phyloP scores from a whole-genome alignment of 129 eudicot genomes.

The Centella asiatica region DNA sequence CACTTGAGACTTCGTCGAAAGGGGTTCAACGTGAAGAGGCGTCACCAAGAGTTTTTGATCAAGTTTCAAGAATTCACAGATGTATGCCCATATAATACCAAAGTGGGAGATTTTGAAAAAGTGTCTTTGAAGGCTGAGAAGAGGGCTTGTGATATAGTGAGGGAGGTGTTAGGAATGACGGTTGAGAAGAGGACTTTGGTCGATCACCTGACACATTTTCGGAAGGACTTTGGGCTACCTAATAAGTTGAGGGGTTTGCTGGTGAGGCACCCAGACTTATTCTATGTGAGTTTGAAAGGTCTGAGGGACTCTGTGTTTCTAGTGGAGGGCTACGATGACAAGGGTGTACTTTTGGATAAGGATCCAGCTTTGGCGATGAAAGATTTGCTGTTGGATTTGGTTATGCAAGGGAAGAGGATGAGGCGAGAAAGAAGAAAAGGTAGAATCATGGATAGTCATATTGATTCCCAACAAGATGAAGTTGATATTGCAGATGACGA shows the following conservation, averaged over 20 bases:
- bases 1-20: slow-evolving; percentile 73
- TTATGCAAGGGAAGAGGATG: slow-evolving; percentile 32
- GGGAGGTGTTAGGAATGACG: slow-evolving; percentile 82
- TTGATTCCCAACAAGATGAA: slow-evolving; percentile 15
- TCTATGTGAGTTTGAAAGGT: slow-evolving; percentile 82
- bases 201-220: slow-evolving; percentile 86
- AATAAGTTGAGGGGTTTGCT: slow-evolving; percentile 77
- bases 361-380: slow-evolving; percentile 42
- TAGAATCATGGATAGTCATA: slow-evolving; percentile 9
- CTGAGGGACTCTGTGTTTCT: slow-evolving; percentile 81
- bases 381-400: slow-evolving; percentile 49
- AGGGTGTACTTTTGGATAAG: slow-evolving; percentile 56
- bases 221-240: slow-evolving; percentile 89
- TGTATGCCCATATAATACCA: slow-evolving; percentile 72
- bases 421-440: slow-evolving; percentile 48
- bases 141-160: slow-evolving; percentile 90
- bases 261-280: slow-evolving; percentile 89
- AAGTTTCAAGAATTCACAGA: slow-evolving; percentile 57
- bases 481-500: slow-evolving; percentile 28
- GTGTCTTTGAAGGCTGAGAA: slow-evolving; percentile 69
- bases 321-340: slow-evolving; percentile 72
- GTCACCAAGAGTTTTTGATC: slow-evolving; percentile 55
- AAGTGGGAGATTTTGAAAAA: slow-evolving; percentile 41
- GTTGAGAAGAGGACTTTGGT: slow-evolving; percentile 81
- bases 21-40: slow-evolving; percentile 62